Percentiles rank a stretch among this genome's conserved stretches.
These are phyloP conservation scores for Gomphus bonarii DNA, from an alignment of 1,284 basidiomycete genomes.

Conservation along the genomic window DNA sequence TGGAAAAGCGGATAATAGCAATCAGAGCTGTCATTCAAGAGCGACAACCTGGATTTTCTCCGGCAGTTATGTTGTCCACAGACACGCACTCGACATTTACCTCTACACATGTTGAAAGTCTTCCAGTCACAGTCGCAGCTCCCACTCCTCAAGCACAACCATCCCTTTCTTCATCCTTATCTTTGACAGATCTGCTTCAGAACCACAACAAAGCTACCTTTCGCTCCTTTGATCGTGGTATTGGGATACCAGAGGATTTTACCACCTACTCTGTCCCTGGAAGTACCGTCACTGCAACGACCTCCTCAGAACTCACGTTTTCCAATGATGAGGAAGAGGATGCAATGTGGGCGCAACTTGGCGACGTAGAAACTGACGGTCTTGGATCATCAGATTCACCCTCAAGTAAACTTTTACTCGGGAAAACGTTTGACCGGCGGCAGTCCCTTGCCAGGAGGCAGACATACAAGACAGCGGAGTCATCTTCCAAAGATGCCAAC, in stretches of 20 bases:
- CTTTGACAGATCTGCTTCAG: background rate
- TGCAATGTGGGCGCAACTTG: conserved; percentile 9
- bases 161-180: background rate
- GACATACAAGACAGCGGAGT: conserved; percentile 3
- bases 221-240: background rate
- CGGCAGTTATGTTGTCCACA: background rate
- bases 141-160: background rate
- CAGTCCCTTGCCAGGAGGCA: background rate
- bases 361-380: conserved; percentile 1
- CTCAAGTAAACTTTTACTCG: background rate
- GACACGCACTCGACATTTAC: background rate
- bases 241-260: background rate
- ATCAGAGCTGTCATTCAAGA: conserved; percentile 1
- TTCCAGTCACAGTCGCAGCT: background rate
- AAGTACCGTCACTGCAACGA: background rate
- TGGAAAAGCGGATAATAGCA: conserved; percentile 4
- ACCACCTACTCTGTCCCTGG: background rate
- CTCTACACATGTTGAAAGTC: background rate
- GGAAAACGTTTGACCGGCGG: conserved; percentile 3
- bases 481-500: conserved; percentile 4
- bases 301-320: background rate
- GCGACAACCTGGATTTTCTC: background rate
- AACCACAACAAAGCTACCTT: too few relatives aligned
- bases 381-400: background rate
- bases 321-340: background rate